Evolutionary conservation across 75 land plant species (phyloP).

Genomic region (Sequoiadendron giganteum): DNA sequence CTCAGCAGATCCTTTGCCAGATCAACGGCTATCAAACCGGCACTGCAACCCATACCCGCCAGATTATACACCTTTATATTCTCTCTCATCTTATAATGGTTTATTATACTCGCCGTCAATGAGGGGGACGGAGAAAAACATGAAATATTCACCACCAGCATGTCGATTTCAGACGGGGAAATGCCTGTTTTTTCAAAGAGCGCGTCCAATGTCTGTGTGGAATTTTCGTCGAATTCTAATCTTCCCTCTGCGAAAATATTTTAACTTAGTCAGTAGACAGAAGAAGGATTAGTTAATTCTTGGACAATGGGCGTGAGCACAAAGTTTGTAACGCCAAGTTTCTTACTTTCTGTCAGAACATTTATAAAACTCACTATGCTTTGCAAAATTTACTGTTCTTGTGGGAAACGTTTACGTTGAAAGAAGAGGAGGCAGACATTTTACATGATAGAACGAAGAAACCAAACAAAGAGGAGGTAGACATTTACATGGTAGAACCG

Average conservation of each 20-base stretch:
- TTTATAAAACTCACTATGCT: too few relatives aligned
- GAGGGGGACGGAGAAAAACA: conserved; percentile 54
- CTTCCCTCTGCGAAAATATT: conserved; percentile 24
- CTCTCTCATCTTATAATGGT: conserved; percentile 42
- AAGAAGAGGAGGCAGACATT: too few relatives aligned
- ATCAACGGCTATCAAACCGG: conserved; percentile 39
- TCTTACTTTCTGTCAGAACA: too few relatives aligned
- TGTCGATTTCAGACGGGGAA: conserved; percentile 40
- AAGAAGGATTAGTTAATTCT: too few relatives aligned
- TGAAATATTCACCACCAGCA: conserved; percentile 55
- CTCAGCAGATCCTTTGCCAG: conserved; percentile 36
- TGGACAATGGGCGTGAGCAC: too few relatives aligned
- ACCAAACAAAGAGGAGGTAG: too few relatives aligned
- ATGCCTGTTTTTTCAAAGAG: conserved; percentile 47
- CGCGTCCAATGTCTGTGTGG: conserved; percentile 40
- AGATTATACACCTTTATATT: conserved; percentile 50
- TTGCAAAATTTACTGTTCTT: too few relatives aligned
- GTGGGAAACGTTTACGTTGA: too few relatives aligned
- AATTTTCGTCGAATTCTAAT: conserved; percentile 53
- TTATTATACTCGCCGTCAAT: conserved; percentile 43
- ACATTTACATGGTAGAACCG: too few relatives aligned
- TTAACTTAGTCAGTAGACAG: not conserved
- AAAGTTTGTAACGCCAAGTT: too few relatives aligned
- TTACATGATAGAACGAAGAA: too few relatives aligned
- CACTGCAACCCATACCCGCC: conserved; percentile 73